A percentile compares a stretch with the other conserved stretches of the same genome.
phyloP scores from a whole-genome alignment of 148 eudicot genomes.

The Persicaria tinctoria region DNA sequence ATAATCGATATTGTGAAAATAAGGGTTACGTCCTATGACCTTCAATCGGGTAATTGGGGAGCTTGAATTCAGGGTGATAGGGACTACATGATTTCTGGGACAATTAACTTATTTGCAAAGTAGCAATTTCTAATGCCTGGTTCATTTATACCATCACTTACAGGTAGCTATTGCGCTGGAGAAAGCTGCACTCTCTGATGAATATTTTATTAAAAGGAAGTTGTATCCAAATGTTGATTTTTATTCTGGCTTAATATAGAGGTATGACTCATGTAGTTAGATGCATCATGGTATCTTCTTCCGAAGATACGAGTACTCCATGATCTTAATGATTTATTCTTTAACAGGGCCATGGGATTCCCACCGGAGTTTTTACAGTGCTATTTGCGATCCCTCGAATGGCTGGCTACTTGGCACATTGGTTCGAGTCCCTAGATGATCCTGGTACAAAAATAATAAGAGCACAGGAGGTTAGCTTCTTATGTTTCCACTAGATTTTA shows the following conservation, averaged over 20 bases:
- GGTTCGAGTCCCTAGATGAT: too few species aligned
- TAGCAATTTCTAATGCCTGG: background rate
- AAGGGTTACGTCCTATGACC: too few species aligned
- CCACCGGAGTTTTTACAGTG: too few species aligned
- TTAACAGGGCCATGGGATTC: too few species aligned
- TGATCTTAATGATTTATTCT: too few species aligned
- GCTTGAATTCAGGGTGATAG: too few species aligned
- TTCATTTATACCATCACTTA: background rate
- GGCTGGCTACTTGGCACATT: too few species aligned
- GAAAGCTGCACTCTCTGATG: conserved; percentile 96
- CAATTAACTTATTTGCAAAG: background rate
- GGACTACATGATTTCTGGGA: too few species aligned
- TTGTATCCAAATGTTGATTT: conserved; percentile 18
- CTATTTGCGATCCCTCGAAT: too few species aligned
- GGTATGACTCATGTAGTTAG: conserved; percentile 29
- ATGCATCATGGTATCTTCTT: background rate
- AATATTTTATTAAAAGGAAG: conserved; percentile 22
- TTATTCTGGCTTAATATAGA: conserved; percentile 90
- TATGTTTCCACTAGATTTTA: background rate
- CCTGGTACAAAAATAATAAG: too few species aligned
- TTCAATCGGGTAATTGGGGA: too few species aligned
- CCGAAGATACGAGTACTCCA: background rate
- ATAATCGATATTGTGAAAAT: too few species aligned
- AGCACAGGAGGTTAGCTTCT: conserved; percentile 64
- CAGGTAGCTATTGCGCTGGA: conserved; percentile 98